phyloP scores from a whole-genome alignment of 2,329 filamentous ascomycete species.

The Hortaea werneckii region DNA sequence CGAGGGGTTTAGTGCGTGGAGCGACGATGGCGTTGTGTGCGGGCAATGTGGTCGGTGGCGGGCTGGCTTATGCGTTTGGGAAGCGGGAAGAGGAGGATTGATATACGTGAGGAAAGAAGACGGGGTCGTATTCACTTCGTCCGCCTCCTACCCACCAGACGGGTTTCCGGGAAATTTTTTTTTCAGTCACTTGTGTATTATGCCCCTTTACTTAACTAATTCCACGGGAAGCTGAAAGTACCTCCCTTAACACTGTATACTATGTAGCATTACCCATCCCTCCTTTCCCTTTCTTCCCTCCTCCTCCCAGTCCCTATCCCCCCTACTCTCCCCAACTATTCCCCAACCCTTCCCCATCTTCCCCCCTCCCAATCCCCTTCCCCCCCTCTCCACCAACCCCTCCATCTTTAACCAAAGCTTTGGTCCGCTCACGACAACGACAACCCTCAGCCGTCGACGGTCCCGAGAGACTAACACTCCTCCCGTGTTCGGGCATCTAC shows the following conservation, averaged over 20 bases:
- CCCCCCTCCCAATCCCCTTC: conserved; percentile 29
- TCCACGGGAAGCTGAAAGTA: no score
- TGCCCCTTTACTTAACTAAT: no score
- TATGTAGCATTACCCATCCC: no score
- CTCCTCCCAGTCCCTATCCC: conserved; percentile 18
- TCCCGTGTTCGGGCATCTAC: conserved; percentile 56
- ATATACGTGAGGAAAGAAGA: no score
- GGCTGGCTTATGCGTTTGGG: conserved; percentile 43
- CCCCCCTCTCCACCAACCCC: no score
- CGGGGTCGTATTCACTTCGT: conserved; percentile 55
- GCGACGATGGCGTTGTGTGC: conserved; percentile 42
- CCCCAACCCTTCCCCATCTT: conserved; percentile 45
- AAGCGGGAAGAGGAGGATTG: conserved; percentile 34
- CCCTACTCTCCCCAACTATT: no score
- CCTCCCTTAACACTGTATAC: no score
- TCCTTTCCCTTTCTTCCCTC: no score
- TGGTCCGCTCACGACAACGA: no score
- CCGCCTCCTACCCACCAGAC: conserved; percentile 53
- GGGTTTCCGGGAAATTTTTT: conserved; percentile 50
- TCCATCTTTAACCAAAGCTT: no score
- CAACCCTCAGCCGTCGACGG: conserved; percentile 46
- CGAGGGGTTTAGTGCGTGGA: conserved; percentile 43
- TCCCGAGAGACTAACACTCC: conserved; percentile 32
- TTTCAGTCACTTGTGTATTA: no score
- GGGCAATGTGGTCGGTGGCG: conserved; percentile 41